Conservation (phyloP, 106 monocot species). For the Agapanthus africanus region DNA sequence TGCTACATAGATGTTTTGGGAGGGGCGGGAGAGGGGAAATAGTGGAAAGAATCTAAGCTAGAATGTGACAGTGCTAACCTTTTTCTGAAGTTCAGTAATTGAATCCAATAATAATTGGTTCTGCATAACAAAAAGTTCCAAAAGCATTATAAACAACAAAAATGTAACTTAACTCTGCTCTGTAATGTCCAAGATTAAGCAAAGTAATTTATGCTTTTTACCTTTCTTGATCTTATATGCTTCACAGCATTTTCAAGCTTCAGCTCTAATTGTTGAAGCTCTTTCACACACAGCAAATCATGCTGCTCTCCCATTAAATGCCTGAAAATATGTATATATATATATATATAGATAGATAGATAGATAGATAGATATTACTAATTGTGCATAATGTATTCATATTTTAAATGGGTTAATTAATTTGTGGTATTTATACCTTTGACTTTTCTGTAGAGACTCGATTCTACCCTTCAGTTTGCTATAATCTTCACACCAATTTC, state of each 20-base stretch:
- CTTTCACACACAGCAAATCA: conserved; percentile 27
- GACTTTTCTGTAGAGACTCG: conserved; percentile 41
- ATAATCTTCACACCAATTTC: conserved; percentile 32
- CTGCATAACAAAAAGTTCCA: conserved; percentile 19
- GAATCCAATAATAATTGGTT: conserved; percentile 35
- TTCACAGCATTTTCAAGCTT: conserved; percentile 35
- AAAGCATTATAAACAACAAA: not conserved
- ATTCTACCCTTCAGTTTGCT: conserved; percentile 35
- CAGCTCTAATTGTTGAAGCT: conserved; percentile 38
- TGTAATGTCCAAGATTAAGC: not conserved
- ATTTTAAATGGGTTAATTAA: not conserved
- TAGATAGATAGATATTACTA: too few relatives aligned
- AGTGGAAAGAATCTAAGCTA: too few relatives aligned
- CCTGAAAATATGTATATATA: conserved; percentile 5
- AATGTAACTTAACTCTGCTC: not conserved
- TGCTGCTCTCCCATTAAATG: conserved; percentile 41
- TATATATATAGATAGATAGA: not conserved
- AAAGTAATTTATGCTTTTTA: conserved; percentile 4
- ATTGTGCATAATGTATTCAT: not conserved
- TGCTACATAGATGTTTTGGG: too few relatives aligned
- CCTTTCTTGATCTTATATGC: conserved; percentile 30
- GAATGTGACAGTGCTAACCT: too few relatives aligned
- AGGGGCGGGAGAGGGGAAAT: too few relatives aligned
- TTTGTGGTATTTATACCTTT: conserved; percentile 30
- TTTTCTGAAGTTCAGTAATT: conserved; percentile 43